Evolutionary conservation across 2,329 filamentous ascomycete genomes (phyloP).

Genomic region (Sporothrix pseudoabietina): DNA sequence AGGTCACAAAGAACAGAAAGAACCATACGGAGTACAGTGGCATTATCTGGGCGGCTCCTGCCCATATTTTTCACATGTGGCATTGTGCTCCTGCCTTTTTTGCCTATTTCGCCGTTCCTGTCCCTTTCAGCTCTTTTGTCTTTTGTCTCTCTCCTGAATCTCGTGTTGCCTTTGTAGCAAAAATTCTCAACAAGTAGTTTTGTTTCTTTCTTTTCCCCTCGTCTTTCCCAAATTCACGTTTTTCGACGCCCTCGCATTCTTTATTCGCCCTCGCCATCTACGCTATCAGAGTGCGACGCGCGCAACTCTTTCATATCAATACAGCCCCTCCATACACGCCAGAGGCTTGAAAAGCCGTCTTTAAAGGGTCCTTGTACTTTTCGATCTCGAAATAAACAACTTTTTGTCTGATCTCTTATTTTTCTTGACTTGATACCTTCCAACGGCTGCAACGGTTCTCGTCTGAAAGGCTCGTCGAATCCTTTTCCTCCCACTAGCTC

Average conservation of each 20-base stretch:
- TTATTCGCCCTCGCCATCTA: not conserved
- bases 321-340: not conserved
- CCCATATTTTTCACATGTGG: slow-evolving; percentile 25
- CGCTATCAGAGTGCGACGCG: slow-evolving; percentile 17
- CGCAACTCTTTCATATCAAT: not conserved
- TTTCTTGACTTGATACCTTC: not conserved
- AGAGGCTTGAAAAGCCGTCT: not conserved
- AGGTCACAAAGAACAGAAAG: slow-evolving; percentile 11
- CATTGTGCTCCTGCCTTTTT: slow-evolving; percentile 21
- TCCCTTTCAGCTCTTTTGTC: not conserved
- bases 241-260: not conserved
- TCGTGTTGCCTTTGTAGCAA: slow-evolving; percentile 9
- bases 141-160: slow-evolving; percentile 9
- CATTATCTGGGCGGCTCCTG: slow-evolving; percentile 15
- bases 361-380: not conserved
- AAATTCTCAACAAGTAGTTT: not conserved
- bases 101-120: not conserved
- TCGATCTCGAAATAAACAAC: not conserved
- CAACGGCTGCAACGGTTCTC: not conserved
- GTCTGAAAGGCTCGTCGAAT: not conserved
- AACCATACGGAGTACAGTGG: not conserved
- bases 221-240: not conserved
- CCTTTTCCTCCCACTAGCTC: not conserved
- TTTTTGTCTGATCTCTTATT: not conserved
- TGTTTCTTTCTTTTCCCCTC: not conserved